Conservation (phyloP, 805 yeast species). For the Debaryomyces maramus region DNA sequence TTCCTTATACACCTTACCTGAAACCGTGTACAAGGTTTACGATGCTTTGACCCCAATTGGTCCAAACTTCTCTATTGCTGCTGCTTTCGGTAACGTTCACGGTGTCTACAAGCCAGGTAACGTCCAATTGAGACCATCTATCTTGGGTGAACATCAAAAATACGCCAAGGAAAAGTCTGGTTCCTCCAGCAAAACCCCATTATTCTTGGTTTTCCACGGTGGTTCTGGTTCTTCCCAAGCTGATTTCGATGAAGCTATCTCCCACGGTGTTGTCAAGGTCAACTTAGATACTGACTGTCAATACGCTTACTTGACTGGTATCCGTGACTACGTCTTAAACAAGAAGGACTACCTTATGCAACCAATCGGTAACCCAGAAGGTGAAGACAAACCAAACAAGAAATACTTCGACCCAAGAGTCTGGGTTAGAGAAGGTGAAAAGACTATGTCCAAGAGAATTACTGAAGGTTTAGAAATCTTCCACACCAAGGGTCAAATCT, state of each 20-base stretch:
- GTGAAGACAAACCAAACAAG: conserved; percentile 99
- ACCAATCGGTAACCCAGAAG: conserved; percentile 99
- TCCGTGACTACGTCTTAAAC: conserved; percentile 93
- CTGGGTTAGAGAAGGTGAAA: conserved; percentile 99
- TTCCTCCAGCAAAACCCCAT: conserved; percentile 60
- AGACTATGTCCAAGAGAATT: conserved; percentile 91
- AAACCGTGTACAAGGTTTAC: conserved; percentile 89
- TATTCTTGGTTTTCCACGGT: conserved; percentile 99
- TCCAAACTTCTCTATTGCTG: conserved; percentile 98
- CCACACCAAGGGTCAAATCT: conserved; percentile 72
- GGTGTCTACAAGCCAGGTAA: conserved; percentile 99
- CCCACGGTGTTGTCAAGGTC: conserved; percentile 96
- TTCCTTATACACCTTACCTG: conserved; percentile 89
- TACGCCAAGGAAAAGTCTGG: conserved; percentile 73
- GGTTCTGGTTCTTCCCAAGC: conserved; percentile 96
- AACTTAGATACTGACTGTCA: conserved; percentile 99
- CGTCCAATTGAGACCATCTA: conserved; percentile 87
- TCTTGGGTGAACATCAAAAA: conserved; percentile 93
- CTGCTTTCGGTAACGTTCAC: conserved; percentile 99
- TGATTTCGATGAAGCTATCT: conserved; percentile 90
- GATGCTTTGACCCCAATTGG: conserved; percentile 86
- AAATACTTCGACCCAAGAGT: conserved; percentile 99
- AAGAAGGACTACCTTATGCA: conserved; percentile 91
- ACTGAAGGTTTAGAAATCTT: conserved; percentile 79
- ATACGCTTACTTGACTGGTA: conserved; percentile 94